A percentile compares a stretch with the other conserved stretches of the same genome.
phyloP scores from a whole-genome alignment of 2,329 filamentous ascomycete genomes.

The Trichoderma pleuroti region DNA sequence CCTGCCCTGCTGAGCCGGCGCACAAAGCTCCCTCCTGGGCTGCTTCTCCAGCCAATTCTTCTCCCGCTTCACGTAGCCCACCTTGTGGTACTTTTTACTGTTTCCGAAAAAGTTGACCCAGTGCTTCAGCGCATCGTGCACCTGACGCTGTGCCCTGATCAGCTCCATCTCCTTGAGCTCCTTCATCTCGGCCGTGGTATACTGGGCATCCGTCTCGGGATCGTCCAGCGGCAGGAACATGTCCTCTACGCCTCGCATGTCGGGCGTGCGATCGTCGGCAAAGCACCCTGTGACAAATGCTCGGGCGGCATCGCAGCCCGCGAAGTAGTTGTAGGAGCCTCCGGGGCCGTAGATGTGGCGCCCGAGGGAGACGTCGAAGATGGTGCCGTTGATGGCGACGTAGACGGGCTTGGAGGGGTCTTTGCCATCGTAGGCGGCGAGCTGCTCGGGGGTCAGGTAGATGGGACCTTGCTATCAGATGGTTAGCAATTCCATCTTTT shows the following conservation, averaged over 20 bases:
- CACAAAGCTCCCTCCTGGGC: conserved; percentile 65
- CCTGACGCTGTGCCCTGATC: conserved; percentile 60
- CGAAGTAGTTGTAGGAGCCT: conserved; percentile 82
- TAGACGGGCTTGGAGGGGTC: conserved; percentile 77
- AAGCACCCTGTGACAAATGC: conserved; percentile 95
- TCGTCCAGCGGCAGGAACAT: conserved; percentile 72
- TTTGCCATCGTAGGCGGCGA: conserved; percentile 72
- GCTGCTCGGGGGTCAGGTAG: conserved; percentile 69
- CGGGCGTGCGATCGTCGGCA: conserved; percentile 74
- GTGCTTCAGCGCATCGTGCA: conserved; percentile 65
- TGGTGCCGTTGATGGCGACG: conserved; percentile 81
- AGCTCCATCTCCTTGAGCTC: conserved; percentile 59
- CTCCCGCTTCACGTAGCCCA: conserved; percentile 68
- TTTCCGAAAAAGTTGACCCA: conserved; percentile 83
- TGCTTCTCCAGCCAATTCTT: conserved; percentile 59
- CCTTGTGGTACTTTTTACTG: conserved; percentile 74
- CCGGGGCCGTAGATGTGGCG: conserved; percentile 74
- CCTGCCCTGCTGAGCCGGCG: conserved; percentile 59
- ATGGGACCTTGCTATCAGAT: conserved; percentile 52
- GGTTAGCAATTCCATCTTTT: not conserved
- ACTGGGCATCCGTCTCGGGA: conserved; percentile 57
- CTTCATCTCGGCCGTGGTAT: conserved; percentile 51
- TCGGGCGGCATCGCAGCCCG: conserved; percentile 80
- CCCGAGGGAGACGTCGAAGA: conserved; percentile 76
- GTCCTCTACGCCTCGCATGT: conserved; percentile 81